phyloP scores from a whole-genome alignment of 768 basidiomycete species.

The Xanthoconium purpureum region DNA sequence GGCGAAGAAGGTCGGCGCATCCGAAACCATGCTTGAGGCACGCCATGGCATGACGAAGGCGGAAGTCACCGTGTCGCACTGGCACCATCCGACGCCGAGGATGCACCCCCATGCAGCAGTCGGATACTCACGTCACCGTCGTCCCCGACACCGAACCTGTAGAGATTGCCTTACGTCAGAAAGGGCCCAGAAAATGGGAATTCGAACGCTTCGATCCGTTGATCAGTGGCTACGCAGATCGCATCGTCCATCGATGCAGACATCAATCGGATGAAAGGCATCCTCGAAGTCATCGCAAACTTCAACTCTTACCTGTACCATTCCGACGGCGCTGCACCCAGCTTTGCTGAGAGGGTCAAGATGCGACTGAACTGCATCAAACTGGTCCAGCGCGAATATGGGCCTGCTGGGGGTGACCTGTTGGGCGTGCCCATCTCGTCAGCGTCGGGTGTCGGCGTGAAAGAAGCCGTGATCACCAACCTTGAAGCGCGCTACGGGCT shows the following conservation, averaged over 20 bases:
- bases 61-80: slow-evolving; percentile 8
- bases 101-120: not conserved
- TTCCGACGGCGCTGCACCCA: slow-evolving; percentile 2
- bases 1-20: slow-evolving; percentile 13
- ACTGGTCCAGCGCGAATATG: not conserved
- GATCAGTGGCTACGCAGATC: slow-evolving; percentile 7
- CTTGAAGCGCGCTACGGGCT: slow-evolving; percentile 12
- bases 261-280: not conserved
- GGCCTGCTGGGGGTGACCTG: slow-evolving; percentile 11
- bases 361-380: slow-evolving; percentile 11
- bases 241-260: not conserved
- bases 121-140: slow-evolving; percentile 1
- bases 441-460: slow-evolving; percentile 1
- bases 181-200: slow-evolving; percentile 3
- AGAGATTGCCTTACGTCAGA: slow-evolving; percentile 3
- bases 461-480: slow-evolving; percentile 12
- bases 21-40: slow-evolving; percentile 14
- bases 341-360: slow-evolving; percentile 11
- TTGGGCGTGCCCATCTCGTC: slow-evolving; percentile 2
- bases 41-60: not conserved
- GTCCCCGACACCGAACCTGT: slow-evolving; percentile 10
- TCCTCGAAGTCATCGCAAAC: slow-evolving; percentile 16
- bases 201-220: slow-evolving; percentile 17
- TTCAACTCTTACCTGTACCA: slow-evolving; percentile 22
- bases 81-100: slow-evolving; percentile 11